A percentile compares a stretch with the other conserved stretches of the same genome.
phyloP scores from a whole-genome alignment of 2,329 filamentous ascomycete genomes.

The Trichoderma hamatum region DNA sequence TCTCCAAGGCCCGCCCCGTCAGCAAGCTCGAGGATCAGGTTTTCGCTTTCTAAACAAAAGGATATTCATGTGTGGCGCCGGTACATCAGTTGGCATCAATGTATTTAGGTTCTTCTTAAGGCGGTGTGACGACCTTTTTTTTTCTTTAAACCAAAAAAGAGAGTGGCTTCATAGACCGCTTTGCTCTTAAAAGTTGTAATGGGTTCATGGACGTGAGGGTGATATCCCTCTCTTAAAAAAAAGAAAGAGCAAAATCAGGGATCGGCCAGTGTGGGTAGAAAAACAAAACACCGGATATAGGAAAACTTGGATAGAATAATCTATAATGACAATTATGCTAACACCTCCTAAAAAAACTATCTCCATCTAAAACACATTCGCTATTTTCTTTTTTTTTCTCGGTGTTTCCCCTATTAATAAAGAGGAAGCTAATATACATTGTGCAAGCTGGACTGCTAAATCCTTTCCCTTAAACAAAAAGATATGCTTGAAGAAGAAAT shows the following conservation, averaged over 20 bases:
- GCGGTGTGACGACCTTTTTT: background rate
- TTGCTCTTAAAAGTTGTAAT: background rate
- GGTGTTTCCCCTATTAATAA: background rate
- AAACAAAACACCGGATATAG: background rate
- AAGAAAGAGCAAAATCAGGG: background rate
- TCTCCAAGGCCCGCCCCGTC: constrained; percentile 87
- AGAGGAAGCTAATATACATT: constrained; percentile 20
- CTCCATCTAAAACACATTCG: constrained; percentile 21
- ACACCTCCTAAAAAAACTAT: background rate
- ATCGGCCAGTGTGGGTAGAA: background rate
- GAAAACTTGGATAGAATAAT: constrained; percentile 18
- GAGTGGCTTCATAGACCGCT: constrained; percentile 7
- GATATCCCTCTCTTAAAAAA: background rate
- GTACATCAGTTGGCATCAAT: background rate
- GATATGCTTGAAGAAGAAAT: background rate
- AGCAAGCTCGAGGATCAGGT: constrained; percentile 99
- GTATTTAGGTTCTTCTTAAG: background rate
- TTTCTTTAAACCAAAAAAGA: background rate
- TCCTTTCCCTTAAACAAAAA: background rate
- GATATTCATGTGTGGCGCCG: background rate
- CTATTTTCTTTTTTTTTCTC: background rate
- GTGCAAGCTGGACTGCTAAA: constrained; percentile 14
- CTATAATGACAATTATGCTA: constrained; percentile 13
- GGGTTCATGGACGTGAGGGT: background rate
- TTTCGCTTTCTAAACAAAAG: constrained; percentile 72